A percentile compares a stretch with the other conserved stretches of the same genome.
These are phyloP conservation scores for Syzygium malaccense DNA, from an alignment of 441 rosid genomes.

Conservation along the genomic window DNA sequence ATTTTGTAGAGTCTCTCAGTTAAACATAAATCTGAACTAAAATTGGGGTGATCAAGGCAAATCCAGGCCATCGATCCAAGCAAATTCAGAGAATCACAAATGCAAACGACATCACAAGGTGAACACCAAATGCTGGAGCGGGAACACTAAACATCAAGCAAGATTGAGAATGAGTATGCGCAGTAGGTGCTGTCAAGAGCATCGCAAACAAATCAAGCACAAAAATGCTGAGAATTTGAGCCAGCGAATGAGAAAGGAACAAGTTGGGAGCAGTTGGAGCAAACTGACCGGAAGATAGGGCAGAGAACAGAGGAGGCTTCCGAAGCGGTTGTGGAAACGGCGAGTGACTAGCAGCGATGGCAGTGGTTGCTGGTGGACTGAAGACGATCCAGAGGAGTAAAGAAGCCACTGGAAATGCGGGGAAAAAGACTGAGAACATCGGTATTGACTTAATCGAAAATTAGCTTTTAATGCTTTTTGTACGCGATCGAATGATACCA, in stretches of 20 bases:
- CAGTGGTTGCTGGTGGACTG: neutral
- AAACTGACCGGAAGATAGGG: neutral
- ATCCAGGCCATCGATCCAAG: neutral
- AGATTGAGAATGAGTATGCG: neutral
- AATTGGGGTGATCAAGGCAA: neutral
- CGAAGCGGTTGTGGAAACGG: neutral
- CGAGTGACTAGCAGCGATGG: neutral
- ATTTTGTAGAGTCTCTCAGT: neutral
- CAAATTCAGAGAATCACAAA: neutral
- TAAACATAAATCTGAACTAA: neutral
- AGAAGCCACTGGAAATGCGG: neutral
- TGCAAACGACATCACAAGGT: neutral
- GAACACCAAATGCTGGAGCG: neutral
- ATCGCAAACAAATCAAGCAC: neutral
- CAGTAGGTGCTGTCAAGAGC: neutral
- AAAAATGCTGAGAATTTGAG: neutral
- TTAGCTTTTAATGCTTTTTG: too few relatives aligned
- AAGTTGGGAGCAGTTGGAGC: neutral
- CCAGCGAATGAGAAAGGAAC: neutral
- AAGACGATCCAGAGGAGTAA: neutral
- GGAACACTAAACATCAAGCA: neutral
- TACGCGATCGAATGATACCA: too few relatives aligned
- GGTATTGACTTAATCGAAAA: too few relatives aligned
- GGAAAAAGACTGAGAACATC: neutral
- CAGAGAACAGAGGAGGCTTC: neutral